phyloP scores from a whole-genome alignment of 2,329 filamentous ascomycete species.

The Colletotrichum musicola region DNA sequence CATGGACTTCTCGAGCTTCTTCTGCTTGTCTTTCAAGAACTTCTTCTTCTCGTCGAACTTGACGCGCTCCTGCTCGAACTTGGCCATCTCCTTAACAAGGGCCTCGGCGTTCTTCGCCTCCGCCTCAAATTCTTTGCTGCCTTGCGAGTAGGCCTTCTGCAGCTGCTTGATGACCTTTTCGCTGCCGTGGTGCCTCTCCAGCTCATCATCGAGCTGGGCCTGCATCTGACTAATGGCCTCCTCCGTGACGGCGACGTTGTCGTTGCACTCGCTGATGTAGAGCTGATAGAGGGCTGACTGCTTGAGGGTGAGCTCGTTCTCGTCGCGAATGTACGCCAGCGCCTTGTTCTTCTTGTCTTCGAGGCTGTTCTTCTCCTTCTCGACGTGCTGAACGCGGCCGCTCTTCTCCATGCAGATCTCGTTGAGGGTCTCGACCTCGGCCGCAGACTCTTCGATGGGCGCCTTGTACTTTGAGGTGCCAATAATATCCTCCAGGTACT shows the following conservation, averaged over 20 bases:
- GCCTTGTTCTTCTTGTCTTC: slow-evolving; percentile 98
- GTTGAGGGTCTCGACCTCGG: slow-evolving; percentile 91
- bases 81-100: slow-evolving; percentile 87
- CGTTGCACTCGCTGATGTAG: slow-evolving; percentile 87
- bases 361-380: slow-evolving; percentile 93
- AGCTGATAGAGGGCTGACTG: slow-evolving; percentile 94
- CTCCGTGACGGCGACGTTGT: slow-evolving; percentile 89
- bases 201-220: slow-evolving; percentile 84
- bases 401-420: slow-evolving; percentile 97
- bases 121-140: slow-evolving; percentile 84
- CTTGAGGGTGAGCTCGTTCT: slow-evolving; percentile 92
- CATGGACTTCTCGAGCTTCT: slow-evolving; percentile 93
- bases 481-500: slow-evolving; percentile 98
- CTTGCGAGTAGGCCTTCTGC: slow-evolving; percentile 85
- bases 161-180: slow-evolving; percentile 92
- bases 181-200: slow-evolving; percentile 91
- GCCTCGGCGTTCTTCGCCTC: slow-evolving; percentile 86
- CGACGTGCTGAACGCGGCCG: slow-evolving; percentile 93
- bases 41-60: slow-evolving; percentile 99
- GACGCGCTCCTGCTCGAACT: slow-evolving; percentile 95
- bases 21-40: slow-evolving; percentile 89
- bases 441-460: slow-evolving; percentile 92
- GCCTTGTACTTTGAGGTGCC: slow-evolving; percentile 98
- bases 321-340: slow-evolving; percentile 86
- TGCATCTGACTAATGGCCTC: slow-evolving; percentile 95